These are phyloP conservation scores for Scedosporium apiospermum DNA, from an alignment of 2,329 filamentous ascomycete genomes.

Conservation along the genomic window DNA sequence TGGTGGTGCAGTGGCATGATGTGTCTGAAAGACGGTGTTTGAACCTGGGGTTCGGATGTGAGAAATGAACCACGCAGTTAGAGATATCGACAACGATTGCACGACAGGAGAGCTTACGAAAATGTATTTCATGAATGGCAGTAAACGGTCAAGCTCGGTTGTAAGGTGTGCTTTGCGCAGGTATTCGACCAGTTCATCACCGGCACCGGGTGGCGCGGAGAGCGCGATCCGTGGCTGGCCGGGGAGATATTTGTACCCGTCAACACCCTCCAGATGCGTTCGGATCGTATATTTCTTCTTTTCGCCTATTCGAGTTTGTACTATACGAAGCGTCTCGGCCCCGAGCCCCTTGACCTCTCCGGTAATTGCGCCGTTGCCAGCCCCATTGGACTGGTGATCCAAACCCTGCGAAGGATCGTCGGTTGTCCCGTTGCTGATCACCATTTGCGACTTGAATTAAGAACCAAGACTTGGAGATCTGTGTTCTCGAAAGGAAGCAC, in stretches of 20 bases:
- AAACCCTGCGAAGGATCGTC: too few species aligned
- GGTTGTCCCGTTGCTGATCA: too few species aligned
- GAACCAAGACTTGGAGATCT: too few species aligned
- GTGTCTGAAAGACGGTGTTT: conserved; percentile 9
- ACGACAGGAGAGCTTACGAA: neutral
- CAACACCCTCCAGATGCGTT: neutral
- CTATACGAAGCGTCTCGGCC: neutral
- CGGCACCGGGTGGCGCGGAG: neutral
- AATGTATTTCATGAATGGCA: conserved; percentile 6
- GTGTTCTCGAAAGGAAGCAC: neutral
- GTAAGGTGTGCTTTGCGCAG: neutral
- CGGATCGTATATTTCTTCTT: neutral
- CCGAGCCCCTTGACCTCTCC: neutral
- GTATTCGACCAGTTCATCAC: neutral
- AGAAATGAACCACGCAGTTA: neutral
- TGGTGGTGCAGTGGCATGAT: conserved; percentile 29
- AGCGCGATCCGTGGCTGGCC: conserved; percentile 1
- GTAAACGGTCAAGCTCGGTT: neutral
- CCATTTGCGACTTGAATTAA: too few species aligned
- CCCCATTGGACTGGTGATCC: too few species aligned
- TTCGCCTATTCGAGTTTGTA: neutral
- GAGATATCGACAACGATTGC: neutral
- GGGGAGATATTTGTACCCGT: neutral
- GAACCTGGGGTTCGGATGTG: neutral
- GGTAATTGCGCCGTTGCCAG: neutral